Percentiles rank a stretch among this genome's conserved stretches.
Evolutionary conservation across 1,284 basidiomycete genomes (phyloP).

Genomic region (Pulveroboletus sp.): DNA sequence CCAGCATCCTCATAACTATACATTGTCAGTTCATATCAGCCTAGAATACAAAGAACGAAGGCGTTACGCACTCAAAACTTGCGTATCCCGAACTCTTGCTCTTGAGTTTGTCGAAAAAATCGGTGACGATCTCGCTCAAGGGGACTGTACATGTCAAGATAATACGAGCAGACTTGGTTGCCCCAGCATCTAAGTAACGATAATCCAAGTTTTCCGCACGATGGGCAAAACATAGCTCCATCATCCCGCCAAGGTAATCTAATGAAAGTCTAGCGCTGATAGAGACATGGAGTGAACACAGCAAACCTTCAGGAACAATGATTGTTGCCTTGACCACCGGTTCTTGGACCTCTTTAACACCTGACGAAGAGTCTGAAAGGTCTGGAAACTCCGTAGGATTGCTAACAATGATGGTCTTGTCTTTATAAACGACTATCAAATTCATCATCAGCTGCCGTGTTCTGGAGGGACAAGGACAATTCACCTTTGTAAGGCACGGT

Average conservation of each 20-base stretch:
- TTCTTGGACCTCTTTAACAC: conserved; percentile 80
- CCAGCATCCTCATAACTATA: conserved; percentile 88
- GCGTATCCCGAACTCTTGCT: conserved; percentile 89
- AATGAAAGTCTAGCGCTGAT: conserved; percentile 16
- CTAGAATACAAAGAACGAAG: not conserved
- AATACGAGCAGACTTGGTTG: conserved; percentile 57
- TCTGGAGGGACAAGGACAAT: conserved; percentile 19
- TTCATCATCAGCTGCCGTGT: conserved; percentile 7
- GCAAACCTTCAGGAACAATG: conserved; percentile 83
- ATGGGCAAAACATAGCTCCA: conserved; percentile 84
- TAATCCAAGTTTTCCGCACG: conserved; percentile 80
- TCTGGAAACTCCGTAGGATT: conserved; percentile 95
- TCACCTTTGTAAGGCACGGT: conserved; percentile 90
- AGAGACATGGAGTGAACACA: conserved; percentile 2
- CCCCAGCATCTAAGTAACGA: conserved; percentile 70
- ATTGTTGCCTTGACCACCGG: conserved; percentile 90
- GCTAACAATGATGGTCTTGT: conserved; percentile 74
- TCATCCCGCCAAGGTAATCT: conserved; percentile 90
- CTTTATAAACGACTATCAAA: conserved; percentile 67
- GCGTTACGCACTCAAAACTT: conserved; percentile 76
- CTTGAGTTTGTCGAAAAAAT: conserved; percentile 93
- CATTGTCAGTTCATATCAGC: conserved; percentile 1
- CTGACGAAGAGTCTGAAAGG: conserved; percentile 57
- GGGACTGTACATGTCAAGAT: conserved; percentile 85
- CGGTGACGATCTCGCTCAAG: conserved; percentile 86